Conservation (phyloP, 1,139 yeast species). For the Candida sp. region DNA sequence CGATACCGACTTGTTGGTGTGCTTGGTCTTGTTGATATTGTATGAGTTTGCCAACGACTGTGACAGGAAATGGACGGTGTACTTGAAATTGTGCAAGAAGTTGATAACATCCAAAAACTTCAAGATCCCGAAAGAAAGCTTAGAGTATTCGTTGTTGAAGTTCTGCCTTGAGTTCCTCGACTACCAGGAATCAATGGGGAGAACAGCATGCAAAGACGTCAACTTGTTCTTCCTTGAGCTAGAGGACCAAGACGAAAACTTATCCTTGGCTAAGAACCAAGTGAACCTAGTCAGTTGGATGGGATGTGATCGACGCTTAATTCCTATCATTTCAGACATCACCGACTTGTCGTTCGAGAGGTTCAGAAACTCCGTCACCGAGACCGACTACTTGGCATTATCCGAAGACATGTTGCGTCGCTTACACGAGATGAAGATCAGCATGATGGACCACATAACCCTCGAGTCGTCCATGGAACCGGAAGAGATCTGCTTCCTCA, state of each 20-base stretch:
- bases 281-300: constrained; percentile 20
- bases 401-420: constrained; percentile 17
- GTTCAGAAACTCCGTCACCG: constrained; percentile 18
- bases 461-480: constrained; percentile 7
- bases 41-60: constrained; percentile 36
- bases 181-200: constrained; percentile 35
- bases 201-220: constrained; percentile 36
- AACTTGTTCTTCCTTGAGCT: constrained; percentile 26
- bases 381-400: constrained; percentile 18
- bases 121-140: constrained; percentile 14
- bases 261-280: constrained; percentile 1
- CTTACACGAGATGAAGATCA: constrained; percentile 15
- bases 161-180: constrained; percentile 32
- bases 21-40: constrained; percentile 28
- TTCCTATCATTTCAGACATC: constrained; percentile 33
- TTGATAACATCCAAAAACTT: constrained; percentile 21
- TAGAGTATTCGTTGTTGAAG: constrained; percentile 25
- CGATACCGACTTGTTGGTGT: constrained; percentile 22
- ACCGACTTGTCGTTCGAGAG: constrained; percentile 39
- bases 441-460: neutral
- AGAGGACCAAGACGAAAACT: constrained; percentile 17
- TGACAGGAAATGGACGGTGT: constrained; percentile 26
- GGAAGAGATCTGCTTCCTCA: constrained; percentile 29
- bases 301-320: constrained; percentile 34
- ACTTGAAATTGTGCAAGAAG: constrained; percentile 24